Conservation (phyloP, 805 yeast genomes). For the Sugiyamaella americana region DNA sequence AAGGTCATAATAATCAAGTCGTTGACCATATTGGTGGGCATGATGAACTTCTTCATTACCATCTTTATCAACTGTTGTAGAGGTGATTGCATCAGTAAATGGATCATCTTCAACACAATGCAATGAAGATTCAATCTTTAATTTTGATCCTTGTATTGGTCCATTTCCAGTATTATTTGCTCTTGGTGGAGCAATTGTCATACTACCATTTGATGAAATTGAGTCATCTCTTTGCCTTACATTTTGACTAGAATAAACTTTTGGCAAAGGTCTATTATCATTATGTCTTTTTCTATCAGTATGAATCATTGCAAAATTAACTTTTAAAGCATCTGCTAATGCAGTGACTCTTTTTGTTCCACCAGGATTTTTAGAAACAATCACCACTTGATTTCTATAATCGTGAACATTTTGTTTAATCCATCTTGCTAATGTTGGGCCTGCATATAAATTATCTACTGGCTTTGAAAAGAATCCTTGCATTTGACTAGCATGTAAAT, state of each 20-base stretch:
- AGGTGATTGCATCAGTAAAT: constrained; percentile 8
- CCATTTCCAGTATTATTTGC: background rate
- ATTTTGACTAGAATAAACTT: background rate
- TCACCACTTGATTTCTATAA: constrained; percentile 76
- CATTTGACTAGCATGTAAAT: constrained; percentile 94
- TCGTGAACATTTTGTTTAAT: constrained; percentile 83
- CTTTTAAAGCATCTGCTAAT: constrained; percentile 91
- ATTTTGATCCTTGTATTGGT: constrained; percentile 6
- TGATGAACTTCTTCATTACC: background rate
- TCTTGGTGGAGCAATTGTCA: constrained; percentile 2
- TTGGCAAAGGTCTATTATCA: constrained; percentile 27
- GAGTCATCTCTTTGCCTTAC: background rate
- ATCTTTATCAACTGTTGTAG: background rate
- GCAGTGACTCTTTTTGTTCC: constrained; percentile 98
- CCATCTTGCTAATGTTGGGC: constrained; percentile 95
- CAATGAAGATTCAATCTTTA: background rate
- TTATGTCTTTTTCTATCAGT: constrained; percentile 92
- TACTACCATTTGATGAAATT: background rate
- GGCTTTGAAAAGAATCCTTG: constrained; percentile 98
- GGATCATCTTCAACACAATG: constrained; percentile 5
- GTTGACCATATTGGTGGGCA: background rate
- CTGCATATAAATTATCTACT: constrained; percentile 93
- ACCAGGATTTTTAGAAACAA: constrained; percentile 98
- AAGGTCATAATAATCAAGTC: constrained; percentile 7
- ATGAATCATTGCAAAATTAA: constrained; percentile 98